These are phyloP conservation scores for Neurospora sp. DNA, from an alignment of 495 filamentous ascomycete genomes.

Conservation along the genomic window DNA sequence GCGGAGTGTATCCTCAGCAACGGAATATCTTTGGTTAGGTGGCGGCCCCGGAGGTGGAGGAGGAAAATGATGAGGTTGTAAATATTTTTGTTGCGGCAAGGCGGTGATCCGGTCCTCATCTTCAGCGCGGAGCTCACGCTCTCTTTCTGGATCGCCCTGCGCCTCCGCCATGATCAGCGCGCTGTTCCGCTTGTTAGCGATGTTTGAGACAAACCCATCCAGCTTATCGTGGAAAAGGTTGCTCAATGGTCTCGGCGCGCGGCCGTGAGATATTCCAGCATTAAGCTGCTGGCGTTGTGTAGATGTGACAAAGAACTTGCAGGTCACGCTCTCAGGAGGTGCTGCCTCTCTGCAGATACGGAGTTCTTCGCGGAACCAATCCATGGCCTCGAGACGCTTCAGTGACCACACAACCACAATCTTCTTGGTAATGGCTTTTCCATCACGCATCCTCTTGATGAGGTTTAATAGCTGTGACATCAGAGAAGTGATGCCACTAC, in stretches of 20 bases:
- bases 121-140: constrained; percentile 71
- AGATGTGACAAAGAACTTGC: constrained; percentile 87
- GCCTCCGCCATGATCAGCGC: constrained; percentile 73
- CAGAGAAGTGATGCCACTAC: constrained; percentile 88
- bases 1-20: constrained; percentile 33
- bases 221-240: constrained; percentile 72
- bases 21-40: constrained; percentile 22
- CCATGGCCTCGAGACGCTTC: constrained; percentile 82
- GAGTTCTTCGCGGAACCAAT: constrained; percentile 96
- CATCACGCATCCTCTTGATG: constrained; percentile 88
- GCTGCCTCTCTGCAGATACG: constrained; percentile 79
- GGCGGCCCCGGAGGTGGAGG: constrained; percentile 34
- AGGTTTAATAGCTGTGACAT: constrained; percentile 83
- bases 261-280: constrained; percentile 27
- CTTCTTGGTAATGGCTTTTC: constrained; percentile 82
- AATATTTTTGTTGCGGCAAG: constrained; percentile 54
- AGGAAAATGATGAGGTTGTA: constrained; percentile 40
- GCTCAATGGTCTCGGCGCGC: constrained; percentile 51
- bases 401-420: constrained; percentile 89
- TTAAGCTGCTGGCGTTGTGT: constrained; percentile 44
- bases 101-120: constrained; percentile 78
- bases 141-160: constrained; percentile 63
- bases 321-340: constrained; percentile 73
- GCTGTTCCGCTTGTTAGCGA: constrained; percentile 72
- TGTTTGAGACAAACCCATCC: constrained; percentile 68